phyloP scores from a whole-genome alignment of 2,329 filamentous ascomycete genomes.

The Aspergillus versicolor region DNA sequence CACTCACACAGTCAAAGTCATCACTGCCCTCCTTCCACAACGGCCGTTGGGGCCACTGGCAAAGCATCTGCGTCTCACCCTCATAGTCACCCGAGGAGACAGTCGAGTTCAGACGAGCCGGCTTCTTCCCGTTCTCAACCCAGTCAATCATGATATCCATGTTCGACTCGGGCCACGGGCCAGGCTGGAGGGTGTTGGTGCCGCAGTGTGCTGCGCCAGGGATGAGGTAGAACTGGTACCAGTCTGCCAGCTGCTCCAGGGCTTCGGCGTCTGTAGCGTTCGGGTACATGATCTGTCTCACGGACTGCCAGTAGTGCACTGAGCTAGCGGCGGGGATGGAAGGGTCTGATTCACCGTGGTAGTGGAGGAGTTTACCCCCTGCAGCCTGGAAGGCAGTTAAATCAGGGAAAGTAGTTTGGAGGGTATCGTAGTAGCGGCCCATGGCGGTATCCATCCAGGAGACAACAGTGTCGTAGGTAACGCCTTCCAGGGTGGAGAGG shows the following conservation, averaged over 20 bases:
- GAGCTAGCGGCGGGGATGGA: constrained; percentile 55
- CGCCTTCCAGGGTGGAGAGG: constrained; percentile 44
- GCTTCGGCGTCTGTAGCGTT: constrained; percentile 39
- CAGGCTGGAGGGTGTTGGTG: constrained; percentile 47
- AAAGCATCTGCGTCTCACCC: constrained; percentile 35
- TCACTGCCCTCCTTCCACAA: constrained; percentile 23
- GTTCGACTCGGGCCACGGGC: constrained; percentile 48
- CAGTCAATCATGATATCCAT: constrained; percentile 51
- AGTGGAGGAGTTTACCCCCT: constrained; percentile 59
- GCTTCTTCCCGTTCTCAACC: constrained; percentile 52
- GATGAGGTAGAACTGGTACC: constrained; percentile 56
- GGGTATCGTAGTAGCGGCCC: constrained; percentile 49
- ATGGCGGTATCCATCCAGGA: constrained; percentile 54
- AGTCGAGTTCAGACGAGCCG: constrained; percentile 46
- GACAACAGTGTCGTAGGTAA: constrained; percentile 59
- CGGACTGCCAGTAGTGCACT: constrained; percentile 56
- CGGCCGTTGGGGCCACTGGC: constrained; percentile 35
- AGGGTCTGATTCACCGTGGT: constrained; percentile 58
- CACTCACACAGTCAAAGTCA: constrained; percentile 15
- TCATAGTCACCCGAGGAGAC: constrained; percentile 30
- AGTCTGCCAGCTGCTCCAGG: constrained; percentile 47
- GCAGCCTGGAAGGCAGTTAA: constrained; percentile 50
- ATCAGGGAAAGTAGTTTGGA: constrained; percentile 57
- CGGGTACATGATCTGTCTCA: constrained; percentile 52
- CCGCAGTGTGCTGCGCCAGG: constrained; percentile 56